These are phyloP conservation scores for Daldinia bambusicola DNA, from an alignment of 495 filamentous ascomycete genomes.

Conservation along the genomic window DNA sequence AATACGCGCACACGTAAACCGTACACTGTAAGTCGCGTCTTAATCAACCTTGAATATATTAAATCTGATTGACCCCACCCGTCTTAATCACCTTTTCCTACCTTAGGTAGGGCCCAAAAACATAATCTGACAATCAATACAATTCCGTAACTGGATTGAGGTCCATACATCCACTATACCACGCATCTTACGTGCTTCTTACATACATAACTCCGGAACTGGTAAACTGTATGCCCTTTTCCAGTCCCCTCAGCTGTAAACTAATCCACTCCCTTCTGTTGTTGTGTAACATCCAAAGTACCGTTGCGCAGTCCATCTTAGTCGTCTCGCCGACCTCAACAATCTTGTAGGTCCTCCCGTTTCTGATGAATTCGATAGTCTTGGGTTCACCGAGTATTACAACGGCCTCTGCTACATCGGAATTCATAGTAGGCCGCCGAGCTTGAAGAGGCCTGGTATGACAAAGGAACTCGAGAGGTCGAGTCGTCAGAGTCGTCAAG, in stretches of 20 bases:
- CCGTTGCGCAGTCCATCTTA: not conserved
- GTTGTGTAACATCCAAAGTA: not conserved
- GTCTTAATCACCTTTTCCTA: not conserved
- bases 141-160: not conserved
- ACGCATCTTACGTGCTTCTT: too few species aligned
- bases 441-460: not conserved
- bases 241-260: too few species aligned
- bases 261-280: not conserved
- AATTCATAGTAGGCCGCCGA: not conserved
- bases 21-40: not conserved
- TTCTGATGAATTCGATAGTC: not conserved
- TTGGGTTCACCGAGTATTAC: not conserved
- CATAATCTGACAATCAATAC: too few species aligned
- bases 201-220: too few species aligned
- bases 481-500: not conserved
- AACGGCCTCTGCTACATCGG: not conserved
- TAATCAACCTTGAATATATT: not conserved
- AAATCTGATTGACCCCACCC: not conserved
- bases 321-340: too few species aligned
- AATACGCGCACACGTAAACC: not conserved
- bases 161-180: too few species aligned
- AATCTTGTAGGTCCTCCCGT: too few species aligned
- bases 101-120: too few species aligned
- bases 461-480: not conserved
- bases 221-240: too few species aligned